These are phyloP conservation scores for Colletotrichum spaethianum DNA, from an alignment of 2,329 filamentous ascomycete genomes.

Conservation along the genomic window DNA sequence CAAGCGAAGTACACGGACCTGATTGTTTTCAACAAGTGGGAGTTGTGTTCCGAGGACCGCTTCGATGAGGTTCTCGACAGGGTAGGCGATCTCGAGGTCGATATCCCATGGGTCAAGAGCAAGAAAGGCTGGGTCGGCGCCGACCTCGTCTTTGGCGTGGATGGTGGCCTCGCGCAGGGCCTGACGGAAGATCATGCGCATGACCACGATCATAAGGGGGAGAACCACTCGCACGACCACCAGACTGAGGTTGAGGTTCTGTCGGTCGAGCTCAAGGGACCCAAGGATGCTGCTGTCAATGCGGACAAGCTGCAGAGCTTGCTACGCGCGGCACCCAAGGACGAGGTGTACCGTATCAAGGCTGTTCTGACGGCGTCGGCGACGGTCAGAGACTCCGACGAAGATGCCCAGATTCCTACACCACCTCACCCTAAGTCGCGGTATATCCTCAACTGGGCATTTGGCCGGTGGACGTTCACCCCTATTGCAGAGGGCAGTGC, in stretches of 20 bases:
- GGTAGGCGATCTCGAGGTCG: slow-evolving; percentile 84
- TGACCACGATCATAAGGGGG: slow-evolving; percentile 52
- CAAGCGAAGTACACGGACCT: slow-evolving; percentile 93
- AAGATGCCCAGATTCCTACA: slow-evolving; percentile 54
- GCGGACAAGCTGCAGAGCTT: slow-evolving; percentile 76
- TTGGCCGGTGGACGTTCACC: slow-evolving; percentile 95
- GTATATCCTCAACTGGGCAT: slow-evolving; percentile 98
- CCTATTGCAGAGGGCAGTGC: slow-evolving; percentile 57
- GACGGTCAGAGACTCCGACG: slow-evolving; percentile 65
- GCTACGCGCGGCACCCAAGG: slow-evolving; percentile 83
- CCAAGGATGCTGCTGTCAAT: slow-evolving; percentile 59
- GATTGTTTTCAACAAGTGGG: slow-evolving; percentile 95
- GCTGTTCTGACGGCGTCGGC: slow-evolving; percentile 68
- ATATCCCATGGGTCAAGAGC: slow-evolving; percentile 88
- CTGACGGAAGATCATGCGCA: slow-evolving; percentile 60
- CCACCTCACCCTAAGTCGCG: slow-evolving; percentile 56
- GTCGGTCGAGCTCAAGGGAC: slow-evolving; percentile 77
- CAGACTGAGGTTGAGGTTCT: slow-evolving; percentile 95
- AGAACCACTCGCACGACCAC: slow-evolving; percentile 63
- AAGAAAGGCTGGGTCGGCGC: slow-evolving; percentile 83
- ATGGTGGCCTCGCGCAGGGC: slow-evolving; percentile 79
- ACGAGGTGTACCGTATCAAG: slow-evolving; percentile 97
- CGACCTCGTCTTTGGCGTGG: slow-evolving; percentile 88
- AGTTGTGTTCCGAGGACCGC: slow-evolving; percentile 78
- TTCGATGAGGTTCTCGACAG: slow-evolving; percentile 85